Conservation (phyloP, 2,329 filamentous ascomycete genomes). For the Rutstroemia sp. region DNA sequence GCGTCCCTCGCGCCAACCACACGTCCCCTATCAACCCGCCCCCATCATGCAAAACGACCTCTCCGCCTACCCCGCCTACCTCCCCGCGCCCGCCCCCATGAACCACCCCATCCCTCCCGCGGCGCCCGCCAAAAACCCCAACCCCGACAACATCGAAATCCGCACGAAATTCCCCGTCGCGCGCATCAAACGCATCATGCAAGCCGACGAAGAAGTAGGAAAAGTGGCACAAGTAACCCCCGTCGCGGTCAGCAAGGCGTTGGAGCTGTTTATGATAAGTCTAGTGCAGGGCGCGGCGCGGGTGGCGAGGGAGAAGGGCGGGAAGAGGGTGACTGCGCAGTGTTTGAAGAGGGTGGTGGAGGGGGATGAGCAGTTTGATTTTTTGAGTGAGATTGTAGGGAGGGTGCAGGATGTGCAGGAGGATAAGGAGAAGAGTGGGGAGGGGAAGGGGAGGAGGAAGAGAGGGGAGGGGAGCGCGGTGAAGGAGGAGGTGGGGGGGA, state of each 20-base stretch:
- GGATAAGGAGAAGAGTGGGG: not conserved
- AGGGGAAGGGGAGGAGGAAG: not conserved
- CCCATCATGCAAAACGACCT: not conserved
- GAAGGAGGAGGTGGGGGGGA: not conserved
- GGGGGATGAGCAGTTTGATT: slow-evolving; percentile 89
- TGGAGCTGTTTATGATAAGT: slow-evolving; percentile 97
- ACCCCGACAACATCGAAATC: slow-evolving; percentile 53
- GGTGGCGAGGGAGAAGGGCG: slow-evolving; percentile 73
- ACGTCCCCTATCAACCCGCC: not conserved
- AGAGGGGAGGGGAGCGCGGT: not conserved
- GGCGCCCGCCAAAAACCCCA: slow-evolving; percentile 37
- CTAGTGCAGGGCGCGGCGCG: slow-evolving; percentile 83
- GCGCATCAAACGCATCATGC: slow-evolving; percentile 98
- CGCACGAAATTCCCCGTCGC: slow-evolving; percentile 96
- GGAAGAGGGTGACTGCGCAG: slow-evolving; percentile 80
- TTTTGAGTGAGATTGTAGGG: slow-evolving; percentile 33
- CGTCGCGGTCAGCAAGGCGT: slow-evolving; percentile 87
- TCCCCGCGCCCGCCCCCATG: not conserved
- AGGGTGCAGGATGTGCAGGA: slow-evolving; percentile 1
- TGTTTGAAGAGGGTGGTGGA: slow-evolving; percentile 90
- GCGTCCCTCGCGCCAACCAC: slow-evolving; percentile 2
- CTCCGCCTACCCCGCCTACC: not conserved
- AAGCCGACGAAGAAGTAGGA: slow-evolving; percentile 95
- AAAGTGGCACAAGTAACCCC: slow-evolving; percentile 98
- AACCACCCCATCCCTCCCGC: not conserved